A percentile compares a stretch with the other conserved stretches of the same genome.
Conservation (phyloP, 2,329 filamentous ascomycete species). For the Shiraia bambusicola region DNA sequence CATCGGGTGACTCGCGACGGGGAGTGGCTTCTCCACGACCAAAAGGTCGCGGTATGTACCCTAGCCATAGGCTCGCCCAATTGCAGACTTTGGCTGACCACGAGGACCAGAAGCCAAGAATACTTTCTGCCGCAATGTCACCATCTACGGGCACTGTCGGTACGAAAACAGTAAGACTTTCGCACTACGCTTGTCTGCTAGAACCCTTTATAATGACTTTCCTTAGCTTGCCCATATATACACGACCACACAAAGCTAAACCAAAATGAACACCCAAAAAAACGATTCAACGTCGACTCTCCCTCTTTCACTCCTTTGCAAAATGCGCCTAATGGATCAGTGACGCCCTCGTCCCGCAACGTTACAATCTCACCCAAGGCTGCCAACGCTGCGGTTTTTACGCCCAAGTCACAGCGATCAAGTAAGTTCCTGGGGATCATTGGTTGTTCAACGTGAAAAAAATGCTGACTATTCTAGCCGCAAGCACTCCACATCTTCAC, state of each 20-base stretch:
- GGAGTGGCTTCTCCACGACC: constrained; percentile 47
- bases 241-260: constrained; percentile 72
- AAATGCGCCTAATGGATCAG: constrained; percentile 49
- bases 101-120: constrained; percentile 67
- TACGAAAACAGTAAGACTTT: constrained; percentile 71
- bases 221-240: constrained; percentile 72
- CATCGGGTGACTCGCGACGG: constrained; percentile 45
- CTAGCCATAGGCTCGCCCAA: too few relatives aligned
- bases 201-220: constrained; percentile 17
- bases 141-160: constrained; percentile 90
- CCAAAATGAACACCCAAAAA: constrained; percentile 61
- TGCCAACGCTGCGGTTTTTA: constrained; percentile 85
- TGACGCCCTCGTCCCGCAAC: constrained; percentile 60
- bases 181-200: constrained; percentile 6
- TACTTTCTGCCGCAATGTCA: constrained; percentile 86
- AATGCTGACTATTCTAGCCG: constrained; percentile 34
- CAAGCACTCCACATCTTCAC: constrained; percentile 48
- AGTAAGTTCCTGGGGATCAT: too few relatives aligned
- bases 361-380: constrained; percentile 84
- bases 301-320: constrained; percentile 83
- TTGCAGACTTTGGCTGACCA: constrained; percentile 21
- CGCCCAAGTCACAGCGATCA: constrained; percentile 60
- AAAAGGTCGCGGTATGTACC: constrained; percentile 45
- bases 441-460: too few relatives aligned
- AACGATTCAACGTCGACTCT: constrained; percentile 90